Evolutionary conservation across 768 basidiomycete genomes (phyloP).

Genomic region (Suillus variegatus): DNA sequence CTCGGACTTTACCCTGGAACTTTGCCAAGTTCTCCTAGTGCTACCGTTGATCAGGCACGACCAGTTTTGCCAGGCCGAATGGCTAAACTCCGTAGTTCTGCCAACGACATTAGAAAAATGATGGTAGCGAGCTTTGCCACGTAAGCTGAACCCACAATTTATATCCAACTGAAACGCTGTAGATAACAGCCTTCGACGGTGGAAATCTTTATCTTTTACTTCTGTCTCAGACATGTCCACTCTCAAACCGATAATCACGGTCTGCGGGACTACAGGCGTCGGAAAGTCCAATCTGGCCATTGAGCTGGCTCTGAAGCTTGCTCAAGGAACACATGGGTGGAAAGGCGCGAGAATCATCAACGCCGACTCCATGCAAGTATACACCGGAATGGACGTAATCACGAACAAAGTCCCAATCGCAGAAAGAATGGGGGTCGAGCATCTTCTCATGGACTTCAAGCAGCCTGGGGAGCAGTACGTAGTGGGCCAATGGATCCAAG

Average conservation of each 20-base stretch:
- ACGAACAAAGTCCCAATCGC: slow-evolving; percentile 87
- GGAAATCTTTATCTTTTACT: not conserved
- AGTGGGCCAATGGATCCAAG: slow-evolving; percentile 85
- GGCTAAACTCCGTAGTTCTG: too few species aligned
- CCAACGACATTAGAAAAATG: not conserved
- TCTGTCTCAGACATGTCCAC: slow-evolving; percentile 25
- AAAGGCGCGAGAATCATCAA: slow-evolving; percentile 81
- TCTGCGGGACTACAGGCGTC: slow-evolving; percentile 94
- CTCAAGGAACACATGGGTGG: slow-evolving; percentile 42
- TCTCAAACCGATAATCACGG: slow-evolving; percentile 69
- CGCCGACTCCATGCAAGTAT: slow-evolving; percentile 98
- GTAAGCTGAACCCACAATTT: not conserved
- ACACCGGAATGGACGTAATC: slow-evolving; percentile 86
- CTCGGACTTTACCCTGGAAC: not conserved
- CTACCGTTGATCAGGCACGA: not conserved
- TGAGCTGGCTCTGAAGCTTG: slow-evolving; percentile 72
- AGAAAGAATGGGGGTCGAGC: slow-evolving; percentile 81
- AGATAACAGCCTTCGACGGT: not conserved
- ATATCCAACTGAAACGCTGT: not conserved
- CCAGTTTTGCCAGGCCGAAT: not conserved
- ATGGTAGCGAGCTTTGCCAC: not conserved
- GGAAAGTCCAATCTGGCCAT: slow-evolving; percentile 94
- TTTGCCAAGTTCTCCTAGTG: not conserved
- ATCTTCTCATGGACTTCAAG: slow-evolving; percentile 89
- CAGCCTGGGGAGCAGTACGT: slow-evolving; percentile 85